These are phyloP conservation scores for Monascus ruber DNA, from an alignment of 2,329 filamentous ascomycete species.

Conservation along the genomic window DNA sequence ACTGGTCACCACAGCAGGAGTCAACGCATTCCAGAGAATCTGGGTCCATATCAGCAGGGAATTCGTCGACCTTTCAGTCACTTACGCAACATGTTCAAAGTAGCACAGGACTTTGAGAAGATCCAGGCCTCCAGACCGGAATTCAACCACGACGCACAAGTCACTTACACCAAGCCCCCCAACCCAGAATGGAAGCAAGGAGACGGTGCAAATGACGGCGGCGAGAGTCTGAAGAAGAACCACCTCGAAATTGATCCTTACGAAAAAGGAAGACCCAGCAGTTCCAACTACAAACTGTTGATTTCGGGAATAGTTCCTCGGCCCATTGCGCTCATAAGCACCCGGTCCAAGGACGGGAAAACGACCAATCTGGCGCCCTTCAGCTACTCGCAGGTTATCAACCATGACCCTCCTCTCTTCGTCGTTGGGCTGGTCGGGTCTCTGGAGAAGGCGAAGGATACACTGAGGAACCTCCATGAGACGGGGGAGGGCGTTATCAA, in stretches of 20 bases:
- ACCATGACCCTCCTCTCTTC: slow-evolving; percentile 80
- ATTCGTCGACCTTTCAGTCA: slow-evolving; percentile 9
- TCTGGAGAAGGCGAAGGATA: slow-evolving; percentile 59
- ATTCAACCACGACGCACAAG: slow-evolving; percentile 22
- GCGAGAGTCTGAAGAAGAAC: slow-evolving; percentile 38
- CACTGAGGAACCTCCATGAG: slow-evolving; percentile 60
- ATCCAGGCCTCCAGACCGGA: slow-evolving; percentile 32
- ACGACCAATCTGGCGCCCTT: slow-evolving; percentile 75
- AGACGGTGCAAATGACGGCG: slow-evolving; percentile 33
- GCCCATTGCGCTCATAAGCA: slow-evolving; percentile 59
- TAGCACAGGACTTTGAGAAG: slow-evolving; percentile 22
- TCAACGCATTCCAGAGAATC: no score
- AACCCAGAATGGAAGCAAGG: slow-evolving; percentile 33
- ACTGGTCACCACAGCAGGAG: no score
- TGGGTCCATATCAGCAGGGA: slow-evolving; percentile 25
- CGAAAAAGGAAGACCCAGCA: slow-evolving; percentile 52
- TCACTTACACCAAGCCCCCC: slow-evolving; percentile 30
- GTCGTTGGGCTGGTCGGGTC: slow-evolving; percentile 50
- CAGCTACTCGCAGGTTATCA: slow-evolving; percentile 72
- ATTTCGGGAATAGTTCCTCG: slow-evolving; percentile 75
- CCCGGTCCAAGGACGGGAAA: slow-evolving; percentile 48
- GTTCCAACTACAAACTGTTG: slow-evolving; percentile 82
- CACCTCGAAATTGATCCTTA: slow-evolving; percentile 78
- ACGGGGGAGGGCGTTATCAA: slow-evolving; percentile 72
- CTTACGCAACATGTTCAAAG: slow-evolving; percentile 14